A percentile compares a stretch with the other conserved stretches of the same genome.
Evolutionary conservation across 2,329 filamentous ascomycete genomes (phyloP).

Genomic region (Colletotrichum sansevieriae): DNA sequence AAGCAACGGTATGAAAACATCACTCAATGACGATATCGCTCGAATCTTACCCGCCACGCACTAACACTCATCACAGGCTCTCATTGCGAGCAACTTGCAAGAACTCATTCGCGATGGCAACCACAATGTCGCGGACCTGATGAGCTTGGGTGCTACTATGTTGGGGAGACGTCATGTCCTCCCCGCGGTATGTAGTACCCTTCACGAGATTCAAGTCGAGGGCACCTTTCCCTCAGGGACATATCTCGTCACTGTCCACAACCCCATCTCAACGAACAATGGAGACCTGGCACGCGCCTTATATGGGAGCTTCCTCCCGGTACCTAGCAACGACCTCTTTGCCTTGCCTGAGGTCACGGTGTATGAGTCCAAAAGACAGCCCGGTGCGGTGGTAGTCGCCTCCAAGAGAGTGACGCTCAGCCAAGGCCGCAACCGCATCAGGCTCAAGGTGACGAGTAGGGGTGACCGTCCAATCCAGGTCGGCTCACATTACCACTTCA

Average conservation of each 20-base stretch:
- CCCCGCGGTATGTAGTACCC: constrained; percentile 82
- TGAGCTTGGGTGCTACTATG: constrained; percentile 91
- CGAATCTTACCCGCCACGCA: neutral
- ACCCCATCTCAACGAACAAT: constrained; percentile 87
- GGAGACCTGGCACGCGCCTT: constrained; percentile 88
- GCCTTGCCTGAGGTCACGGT: constrained; percentile 72
- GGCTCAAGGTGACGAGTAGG: constrained; percentile 82
- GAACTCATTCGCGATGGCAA: constrained; percentile 98
- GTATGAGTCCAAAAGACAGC: constrained; percentile 77
- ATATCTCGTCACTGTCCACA: constrained; percentile 93
- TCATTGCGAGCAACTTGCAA: constrained; percentile 90
- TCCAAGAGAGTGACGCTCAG: constrained; percentile 79
- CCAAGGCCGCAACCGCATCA: constrained; percentile 78
- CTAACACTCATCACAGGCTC: constrained; percentile 63
- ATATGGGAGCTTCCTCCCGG: constrained; percentile 90
- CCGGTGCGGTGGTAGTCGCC: constrained; percentile 82
- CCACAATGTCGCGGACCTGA: constrained; percentile 92
- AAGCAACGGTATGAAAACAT: constrained; percentile 76
- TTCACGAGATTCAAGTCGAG: constrained; percentile 91
- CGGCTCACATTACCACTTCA: constrained; percentile 95
- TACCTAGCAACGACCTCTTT: constrained; percentile 79
- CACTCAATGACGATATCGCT: neutral
- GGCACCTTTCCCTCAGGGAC: constrained; percentile 92
- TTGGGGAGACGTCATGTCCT: constrained; percentile 93
- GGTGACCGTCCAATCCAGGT: constrained; percentile 94